Base-by-base conservation (phyloP, 2,329 filamentous ascomycete genomes). In the Cladobotryum protrusum region DNA sequence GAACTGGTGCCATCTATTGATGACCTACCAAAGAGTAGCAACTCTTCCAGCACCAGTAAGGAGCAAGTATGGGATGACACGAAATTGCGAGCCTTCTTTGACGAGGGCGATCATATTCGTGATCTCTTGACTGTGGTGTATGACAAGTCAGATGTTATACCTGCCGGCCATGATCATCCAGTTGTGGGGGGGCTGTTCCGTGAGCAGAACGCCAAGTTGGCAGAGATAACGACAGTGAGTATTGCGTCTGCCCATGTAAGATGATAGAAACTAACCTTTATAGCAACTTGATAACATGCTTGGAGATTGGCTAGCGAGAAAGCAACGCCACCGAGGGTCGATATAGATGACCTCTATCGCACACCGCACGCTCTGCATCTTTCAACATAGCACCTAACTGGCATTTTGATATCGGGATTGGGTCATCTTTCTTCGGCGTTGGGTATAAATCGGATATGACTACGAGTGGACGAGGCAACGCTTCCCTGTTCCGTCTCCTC, bases 101-200 rank as follows among this genome's bases (percentile, higher is more conserved):
- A 97, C 57, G 89, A 93, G 58, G 83, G 89, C 53, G 84, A 85
- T 33, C 89, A 96, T 55, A 89, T 99, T 57, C 82, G 89, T 45
- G 92, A 99, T 64, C 79, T 97, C 64, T 77, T 97, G 46, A 79
- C 91, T 35, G 87, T 99, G 53, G 89, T 99, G 24, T 91, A 96
- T 63, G 91, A 97, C 69, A 96, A 91, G 66, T 87, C 83, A 13
- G 87, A 91, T 52, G 83, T 95, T 14, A 79, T 83, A 39, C 87
- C 89, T 15, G 87, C 86, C 7, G 82, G 86, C 1, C 78, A 81
- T n/a, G 89, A 96, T 50, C 91, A 97, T 66, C 92, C 92, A 0
- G 77, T 95, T 41, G 89, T 87, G 45, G 82, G 82, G 13, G 81
- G 83, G 18, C 72, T 97, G 48, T 97, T 95, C 72, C 83, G 83